Evolutionary conservation across 2,329 filamentous ascomycete genomes (phyloP).

Genomic region (Paraphoma sp.): DNA sequence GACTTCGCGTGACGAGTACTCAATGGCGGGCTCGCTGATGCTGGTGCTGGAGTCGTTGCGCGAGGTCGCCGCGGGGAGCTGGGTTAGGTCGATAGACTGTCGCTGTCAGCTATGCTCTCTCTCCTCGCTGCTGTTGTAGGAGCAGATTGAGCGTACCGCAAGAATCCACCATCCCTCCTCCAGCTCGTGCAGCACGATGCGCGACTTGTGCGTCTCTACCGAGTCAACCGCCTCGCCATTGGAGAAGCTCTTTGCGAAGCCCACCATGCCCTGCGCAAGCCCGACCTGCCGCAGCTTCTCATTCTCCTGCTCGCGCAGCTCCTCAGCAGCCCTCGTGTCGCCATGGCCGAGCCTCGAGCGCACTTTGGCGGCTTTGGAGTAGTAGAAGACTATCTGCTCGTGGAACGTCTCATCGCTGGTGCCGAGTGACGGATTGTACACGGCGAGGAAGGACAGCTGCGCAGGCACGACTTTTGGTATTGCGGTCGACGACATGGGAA

Average conservation of each 20-base stretch:
- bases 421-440: constrained; percentile 90
- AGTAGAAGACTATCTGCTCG: constrained; percentile 93
- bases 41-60: constrained; percentile 25
- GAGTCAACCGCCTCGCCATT: constrained; percentile 77
- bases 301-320: constrained; percentile 71
- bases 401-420: constrained; percentile 73
- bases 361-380: constrained; percentile 59
- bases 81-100: constrained; percentile 82
- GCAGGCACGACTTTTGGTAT: constrained; percentile 68
- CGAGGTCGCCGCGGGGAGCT: constrained; percentile 60
- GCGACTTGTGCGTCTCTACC: constrained; percentile 88
- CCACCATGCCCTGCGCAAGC: constrained; percentile 94
- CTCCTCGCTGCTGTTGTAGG: no score
- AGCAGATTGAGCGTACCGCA: constrained; percentile 66
- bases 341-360: constrained; percentile 37
- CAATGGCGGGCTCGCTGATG: constrained; percentile 56
- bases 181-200: constrained; percentile 84
- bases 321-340: constrained; percentile 43
- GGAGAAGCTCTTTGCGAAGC: constrained; percentile 84
- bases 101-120: not conserved
- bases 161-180: constrained; percentile 96
- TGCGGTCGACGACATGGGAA: constrained; percentile 32
- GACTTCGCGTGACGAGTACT: constrained; percentile 91
- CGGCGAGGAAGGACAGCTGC: constrained; percentile 86
- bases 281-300: constrained; percentile 91